phyloP scores from a whole-genome alignment of 2,329 filamentous ascomycete species.

The Metarhizium rileyi region DNA sequence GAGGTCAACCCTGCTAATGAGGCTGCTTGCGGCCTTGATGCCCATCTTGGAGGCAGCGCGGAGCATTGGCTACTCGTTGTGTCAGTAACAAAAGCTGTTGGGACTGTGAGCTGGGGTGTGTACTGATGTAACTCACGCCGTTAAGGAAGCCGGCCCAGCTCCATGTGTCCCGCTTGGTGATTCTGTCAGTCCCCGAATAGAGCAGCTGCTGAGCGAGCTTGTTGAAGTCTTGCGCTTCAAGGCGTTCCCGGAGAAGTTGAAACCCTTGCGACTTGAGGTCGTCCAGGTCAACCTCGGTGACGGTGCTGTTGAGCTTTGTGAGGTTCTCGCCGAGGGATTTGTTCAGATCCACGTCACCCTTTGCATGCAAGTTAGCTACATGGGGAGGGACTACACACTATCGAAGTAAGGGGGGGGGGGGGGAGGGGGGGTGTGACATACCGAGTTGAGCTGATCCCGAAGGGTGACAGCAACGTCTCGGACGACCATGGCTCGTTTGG shows the following conservation, averaged over 20 bases:
- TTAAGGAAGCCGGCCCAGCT: neutral
- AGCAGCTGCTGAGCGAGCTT: neutral
- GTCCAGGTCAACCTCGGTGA: neutral
- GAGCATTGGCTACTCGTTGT: neutral
- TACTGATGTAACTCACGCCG: neutral
- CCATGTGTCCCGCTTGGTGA: neutral
- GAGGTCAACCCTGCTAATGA: neutral
- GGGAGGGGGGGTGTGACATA: neutral
- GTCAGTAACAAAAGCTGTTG: neutral
- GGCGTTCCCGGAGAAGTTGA: neutral
- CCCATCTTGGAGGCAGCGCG: neutral
- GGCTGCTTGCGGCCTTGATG: neutral
- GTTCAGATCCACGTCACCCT: slow-evolving; percentile 1
- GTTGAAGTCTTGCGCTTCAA: neutral
- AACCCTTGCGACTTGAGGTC: neutral
- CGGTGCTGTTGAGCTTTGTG: neutral
- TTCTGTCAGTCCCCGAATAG: neutral
- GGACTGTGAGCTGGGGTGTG: no score
- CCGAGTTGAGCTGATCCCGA: neutral
- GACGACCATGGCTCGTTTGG: neutral
- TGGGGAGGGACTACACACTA: neutral
- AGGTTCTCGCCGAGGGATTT: neutral
- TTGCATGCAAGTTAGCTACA: no score
- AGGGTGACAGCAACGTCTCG: neutral
- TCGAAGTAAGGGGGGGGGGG: no score